These are phyloP conservation scores for Lactarius quietus DNA, from an alignment of 768 basidiomycete genomes.

Conservation along the genomic window DNA sequence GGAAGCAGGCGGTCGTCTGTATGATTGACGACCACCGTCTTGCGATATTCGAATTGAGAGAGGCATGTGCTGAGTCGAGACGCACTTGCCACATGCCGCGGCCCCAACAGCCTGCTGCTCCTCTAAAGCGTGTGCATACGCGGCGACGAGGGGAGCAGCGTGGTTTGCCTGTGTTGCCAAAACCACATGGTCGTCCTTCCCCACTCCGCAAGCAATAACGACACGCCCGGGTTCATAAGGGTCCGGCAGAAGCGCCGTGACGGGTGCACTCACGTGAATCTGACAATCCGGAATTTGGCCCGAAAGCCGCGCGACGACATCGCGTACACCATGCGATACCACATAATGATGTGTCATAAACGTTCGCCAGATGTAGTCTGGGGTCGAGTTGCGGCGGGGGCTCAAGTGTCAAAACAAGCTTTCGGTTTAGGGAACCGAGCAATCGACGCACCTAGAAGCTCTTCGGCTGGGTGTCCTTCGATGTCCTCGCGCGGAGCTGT, in stretches of 20 bases:
- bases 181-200: constrained; percentile 49
- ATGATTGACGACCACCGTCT: constrained; percentile 66
- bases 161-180: constrained; percentile 73
- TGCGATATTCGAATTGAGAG: constrained; percentile 49
- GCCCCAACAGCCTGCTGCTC: neutral
- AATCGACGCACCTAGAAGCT: constrained; percentile 54
- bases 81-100: constrained; percentile 31
- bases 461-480: constrained; percentile 54
- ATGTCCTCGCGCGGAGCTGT: constrained; percentile 58
- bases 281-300: constrained; percentile 38
- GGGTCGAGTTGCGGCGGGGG: constrained; percentile 27
- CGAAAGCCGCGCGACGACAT: constrained; percentile 54
- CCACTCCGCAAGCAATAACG: constrained; percentile 39
- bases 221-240: constrained; percentile 34
- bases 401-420: neutral
- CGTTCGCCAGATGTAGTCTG: constrained; percentile 67
- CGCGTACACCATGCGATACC: constrained; percentile 53
- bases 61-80: constrained; percentile 48
- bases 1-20: constrained; percentile 60
- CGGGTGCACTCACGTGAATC: constrained; percentile 53
- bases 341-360: constrained; percentile 68
- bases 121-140: constrained; percentile 43
- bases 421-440: neutral
- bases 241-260: constrained; percentile 45
- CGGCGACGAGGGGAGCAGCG: constrained; percentile 50